These are phyloP conservation scores for Talaromyces thailandensis DNA, from an alignment of 495 filamentous ascomycete species.

Conservation along the genomic window DNA sequence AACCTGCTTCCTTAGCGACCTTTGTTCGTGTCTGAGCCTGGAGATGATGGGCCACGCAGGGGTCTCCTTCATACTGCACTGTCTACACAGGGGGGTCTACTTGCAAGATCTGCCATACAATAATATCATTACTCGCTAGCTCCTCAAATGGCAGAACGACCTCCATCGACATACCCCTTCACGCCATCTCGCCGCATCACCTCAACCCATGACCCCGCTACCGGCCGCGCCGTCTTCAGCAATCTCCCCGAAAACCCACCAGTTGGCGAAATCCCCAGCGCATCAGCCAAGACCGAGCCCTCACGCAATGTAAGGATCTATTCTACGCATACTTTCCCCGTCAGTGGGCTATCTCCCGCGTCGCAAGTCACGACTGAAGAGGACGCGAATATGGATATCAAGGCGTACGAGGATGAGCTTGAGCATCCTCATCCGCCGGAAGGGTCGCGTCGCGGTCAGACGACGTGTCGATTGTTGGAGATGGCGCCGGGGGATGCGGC, in stretches of 20 bases:
- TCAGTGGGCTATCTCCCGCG: background rate
- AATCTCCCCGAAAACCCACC: conserved; percentile 3
- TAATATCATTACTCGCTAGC: background rate
- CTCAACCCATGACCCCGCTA: conserved; percentile 27
- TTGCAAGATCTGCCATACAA: background rate
- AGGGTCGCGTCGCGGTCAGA: conserved; percentile 17
- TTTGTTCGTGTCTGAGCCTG: background rate
- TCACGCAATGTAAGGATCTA: conserved; percentile 18
- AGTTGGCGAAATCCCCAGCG: background rate
- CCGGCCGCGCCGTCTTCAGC: conserved; percentile 19
- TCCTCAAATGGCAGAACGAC: background rate
- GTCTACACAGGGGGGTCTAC: too few species aligned
- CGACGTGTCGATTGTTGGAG: conserved; percentile 39
- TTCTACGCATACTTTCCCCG: conserved; percentile 46
- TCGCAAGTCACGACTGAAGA: conserved; percentile 42
- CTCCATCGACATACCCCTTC: background rate
- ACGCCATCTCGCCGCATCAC: conserved; percentile 18
- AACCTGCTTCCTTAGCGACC: background rate
- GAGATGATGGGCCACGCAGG: background rate
- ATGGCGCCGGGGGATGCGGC: conserved; percentile 57
- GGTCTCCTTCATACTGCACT: too few species aligned
- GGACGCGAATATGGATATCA: conserved; percentile 36
- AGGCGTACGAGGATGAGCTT: conserved; percentile 18
- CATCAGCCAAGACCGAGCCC: conserved; percentile 14
- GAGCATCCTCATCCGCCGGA: conserved; percentile 19